phyloP scores from a whole-genome alignment of 2,329 filamentous ascomycete genomes.

The Phyllosticta citribraziliensis region DNA sequence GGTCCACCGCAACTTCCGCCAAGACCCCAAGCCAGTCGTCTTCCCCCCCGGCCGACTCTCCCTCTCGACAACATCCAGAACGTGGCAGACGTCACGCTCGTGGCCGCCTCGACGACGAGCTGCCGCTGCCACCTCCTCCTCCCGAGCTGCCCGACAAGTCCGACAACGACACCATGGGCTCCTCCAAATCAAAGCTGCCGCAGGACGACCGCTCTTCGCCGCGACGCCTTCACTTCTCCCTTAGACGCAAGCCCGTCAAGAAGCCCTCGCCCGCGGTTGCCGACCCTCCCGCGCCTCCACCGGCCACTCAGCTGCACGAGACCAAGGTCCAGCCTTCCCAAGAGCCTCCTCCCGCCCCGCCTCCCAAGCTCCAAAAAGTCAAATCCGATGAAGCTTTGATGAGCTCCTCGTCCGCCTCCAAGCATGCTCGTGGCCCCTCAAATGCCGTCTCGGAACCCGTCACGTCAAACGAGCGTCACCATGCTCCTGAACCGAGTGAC shows the following conservation, averaged over 20 bases:
- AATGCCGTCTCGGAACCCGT: neutral
- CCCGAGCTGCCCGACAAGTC: conserved; percentile 26
- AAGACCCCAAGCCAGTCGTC: conserved; percentile 15
- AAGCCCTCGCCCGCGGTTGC: neutral
- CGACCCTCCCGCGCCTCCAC: neutral
- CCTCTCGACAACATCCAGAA: conserved; percentile 11
- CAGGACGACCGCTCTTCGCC: neutral
- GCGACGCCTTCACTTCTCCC: neutral
- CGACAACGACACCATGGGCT: neutral
- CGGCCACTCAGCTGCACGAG: neutral
- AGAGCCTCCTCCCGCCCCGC: neutral
- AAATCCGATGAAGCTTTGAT: neutral
- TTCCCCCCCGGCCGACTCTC: conserved; percentile 7
- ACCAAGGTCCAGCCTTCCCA: neutral
- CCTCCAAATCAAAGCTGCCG: neutral
- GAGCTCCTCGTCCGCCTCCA: neutral
- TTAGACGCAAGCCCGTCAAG: conserved; percentile 10
- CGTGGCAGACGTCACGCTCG: neutral
- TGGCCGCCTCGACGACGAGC: conserved; percentile 13
- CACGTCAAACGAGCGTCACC: neutral
- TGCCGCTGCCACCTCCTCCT: conserved; percentile 18
- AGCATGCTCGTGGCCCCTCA: neutral
- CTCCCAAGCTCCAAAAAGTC: neutral
- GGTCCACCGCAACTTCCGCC: conserved; percentile 22
- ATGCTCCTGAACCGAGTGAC: neutral